Evolutionary conservation across 2,329 filamentous ascomycete species (phyloP), one percentile per base, ranked within the genome.

Genomic region (Paecilomyces formosus): DNA sequence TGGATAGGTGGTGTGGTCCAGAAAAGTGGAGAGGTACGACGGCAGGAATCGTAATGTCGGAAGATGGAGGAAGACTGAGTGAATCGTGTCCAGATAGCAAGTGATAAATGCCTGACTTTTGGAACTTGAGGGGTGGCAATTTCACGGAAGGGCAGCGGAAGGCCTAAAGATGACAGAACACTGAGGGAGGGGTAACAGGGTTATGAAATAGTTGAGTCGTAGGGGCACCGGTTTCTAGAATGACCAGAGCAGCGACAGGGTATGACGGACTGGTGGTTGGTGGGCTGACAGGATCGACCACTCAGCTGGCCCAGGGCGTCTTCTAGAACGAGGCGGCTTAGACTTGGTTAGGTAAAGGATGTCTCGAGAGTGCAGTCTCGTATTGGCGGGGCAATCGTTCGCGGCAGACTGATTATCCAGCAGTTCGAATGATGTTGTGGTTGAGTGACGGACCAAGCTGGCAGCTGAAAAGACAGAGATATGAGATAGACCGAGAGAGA

Each of bases 121-220:
- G 39, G n/a, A 18, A 45, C 39, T 18, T 9, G 13, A 18, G n/a
- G n/a, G 39, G 39, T 45, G 39, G 39, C 39, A 18, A 45, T n/a
- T 45, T 21, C 39, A 45, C 39, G 39, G 39, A 45, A 45, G 39
- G n/a, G 39, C 8, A 45, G 45, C 21, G 45, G 31, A 51, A 49
- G 24, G 53, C 24, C 54, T 30, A 57, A 28, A 45, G 33, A 35
- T 30, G 58, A 57, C 53, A 50, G 35, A 66, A 61, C 62, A 64
- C 39, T 24, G 60, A 61, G 22, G 30, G 39, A 51, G 45, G 54
- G 39, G 31, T 57, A 53, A 53, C 30, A 56, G 58, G 64, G 54
- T 59, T 52, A 55, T 56, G 58, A 45, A 45, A 45, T 45, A 45
- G 39, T 45, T 4, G 39, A 45, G 39, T 9, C 15, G 15, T 45